Percentiles rank a stretch among this genome's conserved stretches.
Evolutionary conservation across 2,329 filamentous ascomycete genomes (phyloP).

Genomic region (Ilyonectria sp.): DNA sequence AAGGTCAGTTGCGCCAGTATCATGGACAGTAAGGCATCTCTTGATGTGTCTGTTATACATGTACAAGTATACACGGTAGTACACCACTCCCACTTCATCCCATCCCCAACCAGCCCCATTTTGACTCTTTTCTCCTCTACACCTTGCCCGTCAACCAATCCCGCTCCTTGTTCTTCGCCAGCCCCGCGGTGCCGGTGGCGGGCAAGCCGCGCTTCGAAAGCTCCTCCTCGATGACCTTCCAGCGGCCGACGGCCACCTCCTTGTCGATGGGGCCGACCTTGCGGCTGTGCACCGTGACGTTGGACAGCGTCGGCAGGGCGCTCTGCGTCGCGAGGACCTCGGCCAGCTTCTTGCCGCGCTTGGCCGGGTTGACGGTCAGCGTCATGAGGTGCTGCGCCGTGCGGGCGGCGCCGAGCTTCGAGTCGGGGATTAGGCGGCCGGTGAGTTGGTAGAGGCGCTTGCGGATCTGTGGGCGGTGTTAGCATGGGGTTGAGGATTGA

Average conservation of each 20-base stretch:
- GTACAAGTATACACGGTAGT: constrained; percentile 50
- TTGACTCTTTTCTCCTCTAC: constrained; percentile 39
- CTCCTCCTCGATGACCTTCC: constrained; percentile 85
- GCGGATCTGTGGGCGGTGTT: constrained; percentile 71
- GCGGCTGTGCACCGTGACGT: constrained; percentile 77
- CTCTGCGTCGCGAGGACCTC: constrained; percentile 67
- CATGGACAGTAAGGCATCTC: constrained; percentile 36
- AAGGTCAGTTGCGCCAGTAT: neutral
- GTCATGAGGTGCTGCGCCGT: constrained; percentile 70
- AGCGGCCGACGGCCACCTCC: constrained; percentile 80
- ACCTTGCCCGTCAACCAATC: constrained; percentile 59
- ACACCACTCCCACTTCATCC: constrained; percentile 33
- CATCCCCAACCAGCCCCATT: constrained; percentile 20
- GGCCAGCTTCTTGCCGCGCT: constrained; percentile 73
- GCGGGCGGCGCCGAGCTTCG: constrained; percentile 70
- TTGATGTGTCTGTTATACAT: constrained; percentile 51
- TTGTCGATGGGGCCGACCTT: constrained; percentile 80
- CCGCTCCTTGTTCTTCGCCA: constrained; percentile 60
- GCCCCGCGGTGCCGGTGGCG: constrained; percentile 62
- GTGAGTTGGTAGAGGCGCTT: constrained; percentile 88
- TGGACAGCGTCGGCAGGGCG: constrained; percentile 69
- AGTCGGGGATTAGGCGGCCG: constrained; percentile 82
- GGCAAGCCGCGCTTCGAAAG: constrained; percentile 75
- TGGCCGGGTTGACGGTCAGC: constrained; percentile 67
- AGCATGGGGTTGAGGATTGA: constrained; percentile 7